Evolutionary conservation across 768 basidiomycete species (phyloP).

Genomic region (Suillus fuscotomentosus): DNA sequence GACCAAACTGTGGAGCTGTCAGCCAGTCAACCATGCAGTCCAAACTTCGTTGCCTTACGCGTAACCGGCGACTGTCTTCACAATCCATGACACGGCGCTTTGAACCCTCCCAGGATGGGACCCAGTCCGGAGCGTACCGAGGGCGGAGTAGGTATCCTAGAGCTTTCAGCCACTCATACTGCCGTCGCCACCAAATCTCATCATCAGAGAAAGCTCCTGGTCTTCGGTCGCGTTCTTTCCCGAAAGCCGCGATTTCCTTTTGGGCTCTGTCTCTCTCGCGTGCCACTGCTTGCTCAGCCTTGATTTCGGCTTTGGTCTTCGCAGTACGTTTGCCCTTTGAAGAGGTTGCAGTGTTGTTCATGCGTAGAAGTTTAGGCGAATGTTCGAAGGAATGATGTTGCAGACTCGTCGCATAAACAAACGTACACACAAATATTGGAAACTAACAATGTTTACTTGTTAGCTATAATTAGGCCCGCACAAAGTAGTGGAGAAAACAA

Average conservation of each 20-base stretch:
- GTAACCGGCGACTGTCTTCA: conserved; percentile 5
- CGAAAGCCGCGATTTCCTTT: neutral
- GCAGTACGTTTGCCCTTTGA: neutral
- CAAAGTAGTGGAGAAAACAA: no score
- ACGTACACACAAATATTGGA: conserved; percentile 12
- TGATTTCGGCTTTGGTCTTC: neutral
- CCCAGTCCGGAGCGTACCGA: neutral
- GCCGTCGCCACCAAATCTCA: neutral
- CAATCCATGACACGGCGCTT: neutral
- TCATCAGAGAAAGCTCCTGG: neutral
- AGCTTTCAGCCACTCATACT: neutral
- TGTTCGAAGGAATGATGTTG: neutral
- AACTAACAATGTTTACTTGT: no score
- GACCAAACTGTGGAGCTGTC: neutral
- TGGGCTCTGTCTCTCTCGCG: neutral
- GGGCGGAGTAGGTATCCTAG: neutral
- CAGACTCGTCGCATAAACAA: conserved; percentile 4
- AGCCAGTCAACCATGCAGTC: neutral
- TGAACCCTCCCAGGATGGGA: neutral
- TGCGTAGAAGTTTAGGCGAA: neutral
- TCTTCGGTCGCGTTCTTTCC: neutral
- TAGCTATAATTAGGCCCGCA: no score
- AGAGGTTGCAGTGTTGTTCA: neutral
- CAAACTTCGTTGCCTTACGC: neutral
- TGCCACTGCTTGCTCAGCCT: neutral